Base-by-base conservation (phyloP, 2,329 filamentous ascomycete species). In the Canariomyces notabilis region DNA sequence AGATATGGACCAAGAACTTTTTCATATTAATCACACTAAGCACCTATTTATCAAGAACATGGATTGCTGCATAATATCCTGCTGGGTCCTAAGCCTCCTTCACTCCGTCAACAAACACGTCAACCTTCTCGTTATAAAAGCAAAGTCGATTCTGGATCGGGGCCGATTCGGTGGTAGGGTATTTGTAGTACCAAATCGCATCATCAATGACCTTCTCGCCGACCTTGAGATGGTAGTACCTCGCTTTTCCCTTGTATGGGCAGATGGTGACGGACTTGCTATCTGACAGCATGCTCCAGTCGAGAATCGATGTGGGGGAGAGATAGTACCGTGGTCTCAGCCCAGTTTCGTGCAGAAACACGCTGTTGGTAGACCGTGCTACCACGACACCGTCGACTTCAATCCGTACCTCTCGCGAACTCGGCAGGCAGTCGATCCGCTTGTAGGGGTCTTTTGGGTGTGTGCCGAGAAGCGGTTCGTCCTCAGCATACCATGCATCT, bases 401-500 rank as follows among this genome's bases (percentile, higher is more conserved):
- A 31, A 85, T 67, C 9, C 73, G 67, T 26, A 85, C 60, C 1
- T 62, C 62, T 1, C 82, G 74, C 2, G 69, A 67, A 0, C 79
- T 83, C 1, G 68, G 67, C 5, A 85, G 61, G 20, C 80, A 74
- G 46, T 85, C 81, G 49, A 86, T 67, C 11, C 82, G 73, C 54
- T 82, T 82, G 64, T 77, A 84, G 0, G 82, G 82, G 44, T 85
- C 81, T 52, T 83, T 84, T 0, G 82, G 81, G 48, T 86, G 82
- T 0, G 55, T 41, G 6, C 59, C 62, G 0, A 67, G 63, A 22
- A 68, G 56, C 29, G 58, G 62, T 18, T 63, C 59, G 43, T 70
- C 66, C 6, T 69, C 60, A 0, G 58, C 59, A 51, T 72, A 75
- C 51, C 68, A 67, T 2, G 58, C 57, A 36, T 64, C 62, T 40